Evolutionary conservation across 305 asterid species (phyloP).

Genomic region (Ajuga reptans): DNA sequence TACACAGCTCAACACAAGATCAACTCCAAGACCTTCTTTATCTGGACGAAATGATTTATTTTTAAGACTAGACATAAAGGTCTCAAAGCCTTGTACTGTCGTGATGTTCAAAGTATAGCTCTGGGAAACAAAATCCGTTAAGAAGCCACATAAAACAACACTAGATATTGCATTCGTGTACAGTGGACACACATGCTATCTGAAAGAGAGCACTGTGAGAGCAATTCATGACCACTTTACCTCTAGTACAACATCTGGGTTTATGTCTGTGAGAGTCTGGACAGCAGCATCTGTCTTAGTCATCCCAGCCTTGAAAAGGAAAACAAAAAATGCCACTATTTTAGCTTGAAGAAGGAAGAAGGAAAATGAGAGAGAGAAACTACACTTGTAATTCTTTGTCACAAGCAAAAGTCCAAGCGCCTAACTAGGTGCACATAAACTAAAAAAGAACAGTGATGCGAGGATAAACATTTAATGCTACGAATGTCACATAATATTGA

Average conservation of each 20-base stretch:
- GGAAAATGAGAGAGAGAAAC: not conserved
- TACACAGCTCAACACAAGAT: slow-evolving; percentile 92
- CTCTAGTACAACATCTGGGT: slow-evolving; percentile 98
- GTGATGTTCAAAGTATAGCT: slow-evolving; percentile 94
- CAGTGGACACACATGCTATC: not conserved
- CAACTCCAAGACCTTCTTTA: slow-evolving; percentile 74
- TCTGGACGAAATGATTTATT: slow-evolving; percentile 57
- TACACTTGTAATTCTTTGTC: not conserved
- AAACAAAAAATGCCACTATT: slow-evolving; percentile 11
- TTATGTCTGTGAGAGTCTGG: slow-evolving; percentile 86
- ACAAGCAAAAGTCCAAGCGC: not conserved
- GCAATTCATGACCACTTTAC: slow-evolving; percentile 33
- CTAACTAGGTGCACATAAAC: not conserved
- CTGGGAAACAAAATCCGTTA: slow-evolving; percentile 37
- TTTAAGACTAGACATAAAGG: slow-evolving; percentile 74
- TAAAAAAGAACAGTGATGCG: not conserved
- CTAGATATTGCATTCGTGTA: not conserved
- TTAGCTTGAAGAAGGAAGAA: slow-evolving; percentile 18
- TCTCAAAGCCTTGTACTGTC: slow-evolving; percentile 93
- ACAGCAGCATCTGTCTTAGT: slow-evolving; percentile 99
- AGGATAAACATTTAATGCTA: not conserved
- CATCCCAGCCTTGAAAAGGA: slow-evolving; percentile 69
- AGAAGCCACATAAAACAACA: slow-evolving; percentile 18
- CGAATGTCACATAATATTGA: not conserved
- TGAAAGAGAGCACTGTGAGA: slow-evolving; percentile 5